Base-by-base conservation (phyloP, 352 stramenopile genomes). In the Phytophthora niederhauseri region DNA sequence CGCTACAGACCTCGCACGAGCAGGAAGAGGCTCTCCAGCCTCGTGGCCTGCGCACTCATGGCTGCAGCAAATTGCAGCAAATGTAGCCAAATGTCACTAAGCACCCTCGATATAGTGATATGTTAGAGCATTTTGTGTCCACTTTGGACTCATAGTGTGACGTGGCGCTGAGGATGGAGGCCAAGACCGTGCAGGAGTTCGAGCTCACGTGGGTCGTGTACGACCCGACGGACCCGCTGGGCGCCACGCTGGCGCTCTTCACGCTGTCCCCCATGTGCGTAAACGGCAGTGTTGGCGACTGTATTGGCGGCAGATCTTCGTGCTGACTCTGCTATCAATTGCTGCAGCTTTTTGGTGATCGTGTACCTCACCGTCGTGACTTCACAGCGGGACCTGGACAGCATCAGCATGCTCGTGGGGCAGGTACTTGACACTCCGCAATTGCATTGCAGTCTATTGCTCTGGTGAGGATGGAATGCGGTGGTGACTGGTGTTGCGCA, bases 191-290 rank as follows among this genome's bases (percentile, higher is more conserved):
- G 34, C 80, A 91, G 64, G 81, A 86, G 59, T 93, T 94, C 61
- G 83, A 93, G 78, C 82, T 89, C 72, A 94, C 87, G 46, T 94
- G 85, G 85, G 89, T 96, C 49, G 81, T 92, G 26, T 96, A 96
- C 66, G 84, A 96, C 58, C 79, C 82, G 6, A 68, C 66, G 20
- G 89, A 96, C 54, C 84, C 85, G 8, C 72, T 92, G 17, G 89
- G 89, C 19, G 72, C 70, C 19, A 24, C 91, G 34, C 67, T 94
- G 38, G 89, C 89, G 59, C 81, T 96, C 45, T 85, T 84, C 56
- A 93, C 87, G 46, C 75, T 96, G 49, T 89, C 84, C 24, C 87
- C 87, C 51, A 79, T 95, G 85, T 94, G 57, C 41, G 77, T 74
- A 6, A 1, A 14, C n/a, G 20, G 54, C 24, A 31, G 8, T 17